These are phyloP conservation scores for Cocos nucifera DNA, from an alignment of 176 grass and related monocot species.

Conservation along the genomic window DNA sequence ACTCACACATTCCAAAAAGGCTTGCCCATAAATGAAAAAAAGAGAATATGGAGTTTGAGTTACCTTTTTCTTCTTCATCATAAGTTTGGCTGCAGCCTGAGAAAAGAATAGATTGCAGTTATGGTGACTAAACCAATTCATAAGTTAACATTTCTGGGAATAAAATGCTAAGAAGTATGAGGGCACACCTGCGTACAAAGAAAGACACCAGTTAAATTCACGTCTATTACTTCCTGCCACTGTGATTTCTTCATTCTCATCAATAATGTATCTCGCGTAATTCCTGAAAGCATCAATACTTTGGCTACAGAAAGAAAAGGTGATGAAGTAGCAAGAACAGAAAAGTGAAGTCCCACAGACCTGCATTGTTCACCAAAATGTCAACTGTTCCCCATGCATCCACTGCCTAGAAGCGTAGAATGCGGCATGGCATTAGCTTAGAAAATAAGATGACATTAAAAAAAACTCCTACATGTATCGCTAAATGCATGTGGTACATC, in stretches of 20 bases:
- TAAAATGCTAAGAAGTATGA: not conserved
- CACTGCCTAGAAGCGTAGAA: constrained; percentile 46
- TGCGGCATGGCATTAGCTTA: constrained; percentile 6
- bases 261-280: constrained; percentile 85
- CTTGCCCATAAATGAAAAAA: not conserved
- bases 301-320: constrained; percentile 5
- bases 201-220: constrained; percentile 95
- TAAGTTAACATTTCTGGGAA: not conserved
- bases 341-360: constrained; percentile 18
- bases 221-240: constrained; percentile 97
- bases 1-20: too few relatives aligned
- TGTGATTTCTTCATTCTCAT: constrained; percentile 99
- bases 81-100: constrained; percentile 93
- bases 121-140: constrained; percentile 14
- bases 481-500: too few relatives aligned
- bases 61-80: constrained; percentile 98
- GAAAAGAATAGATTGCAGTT: constrained; percentile 18
- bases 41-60: not conserved
- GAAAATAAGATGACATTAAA: constrained; percentile 11
- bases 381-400: constrained; percentile 93
- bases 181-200: constrained; percentile 74
- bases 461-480: too few relatives aligned
- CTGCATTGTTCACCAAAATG: constrained; percentile 97
- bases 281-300: constrained; percentile 45
- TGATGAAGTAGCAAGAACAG: constrained; percentile 2